Evolutionary conservation across 2,329 filamentous ascomycete genomes (phyloP).

Genomic region (Trichoderma breve): DNA sequence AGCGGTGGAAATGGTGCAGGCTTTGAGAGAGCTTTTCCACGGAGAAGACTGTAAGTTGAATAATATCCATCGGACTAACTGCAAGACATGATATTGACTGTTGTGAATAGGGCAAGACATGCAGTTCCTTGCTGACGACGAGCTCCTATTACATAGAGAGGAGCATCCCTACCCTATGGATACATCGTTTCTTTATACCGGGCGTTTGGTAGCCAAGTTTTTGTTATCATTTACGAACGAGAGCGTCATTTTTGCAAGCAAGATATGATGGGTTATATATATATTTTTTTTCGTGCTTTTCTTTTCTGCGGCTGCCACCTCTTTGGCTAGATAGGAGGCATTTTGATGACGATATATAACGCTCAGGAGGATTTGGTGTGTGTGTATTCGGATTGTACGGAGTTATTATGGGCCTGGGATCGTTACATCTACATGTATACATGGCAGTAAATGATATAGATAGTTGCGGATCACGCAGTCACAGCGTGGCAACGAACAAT

Average conservation of each 20-base stretch:
- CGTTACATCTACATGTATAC: neutral
- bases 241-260: slow-evolving; percentile 45
- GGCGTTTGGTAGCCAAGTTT: slow-evolving; percentile 53
- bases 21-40: slow-evolving; percentile 45
- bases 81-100: slow-evolving; percentile 12
- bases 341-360: neutral
- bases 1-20: slow-evolving; percentile 45
- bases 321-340: neutral
- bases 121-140: slow-evolving; percentile 46
- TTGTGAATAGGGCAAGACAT: slow-evolving; percentile 35
- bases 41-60: slow-evolving; percentile 44
- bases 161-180: slow-evolving; percentile 48
- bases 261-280: slow-evolving; percentile 21
- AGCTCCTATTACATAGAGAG: slow-evolving; percentile 45
- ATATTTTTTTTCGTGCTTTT: neutral
- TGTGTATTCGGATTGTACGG: neutral
- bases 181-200: slow-evolving; percentile 50
- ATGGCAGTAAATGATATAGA: neutral
- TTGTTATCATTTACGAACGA: slow-evolving; percentile 54
- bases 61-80: neutral
- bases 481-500: neutral
- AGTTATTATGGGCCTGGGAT: neutral
- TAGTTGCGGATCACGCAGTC: neutral
- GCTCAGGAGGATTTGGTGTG: neutral
- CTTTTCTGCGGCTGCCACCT: neutral